phyloP scores from a whole-genome alignment of 2,329 filamentous ascomycete species.

The Dactylellina parvicollis region DNA sequence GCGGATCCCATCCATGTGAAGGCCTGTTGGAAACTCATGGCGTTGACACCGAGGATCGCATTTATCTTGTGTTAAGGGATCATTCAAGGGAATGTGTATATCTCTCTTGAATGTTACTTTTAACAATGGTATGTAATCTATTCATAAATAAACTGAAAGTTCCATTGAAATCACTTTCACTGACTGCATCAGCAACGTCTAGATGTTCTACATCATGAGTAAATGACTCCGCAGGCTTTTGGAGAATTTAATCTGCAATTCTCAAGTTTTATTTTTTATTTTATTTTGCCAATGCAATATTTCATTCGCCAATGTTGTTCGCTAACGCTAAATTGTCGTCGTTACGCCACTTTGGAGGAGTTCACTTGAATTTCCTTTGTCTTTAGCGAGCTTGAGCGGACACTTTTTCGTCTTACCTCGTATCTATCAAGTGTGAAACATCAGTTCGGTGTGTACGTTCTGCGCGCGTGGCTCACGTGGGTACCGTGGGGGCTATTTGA shows the following conservation, averaged over 20 bases:
- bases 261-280: too few species aligned
- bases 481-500: background rate
- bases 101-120: too few species aligned
- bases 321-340: background rate
- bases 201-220: too few species aligned
- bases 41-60: too few species aligned
- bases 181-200: too few species aligned
- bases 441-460: background rate
- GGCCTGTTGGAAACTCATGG: background rate
- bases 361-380: constrained; percentile 16
- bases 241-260: too few species aligned
- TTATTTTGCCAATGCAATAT: background rate
- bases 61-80: too few species aligned
- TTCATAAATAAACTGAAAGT: too few species aligned
- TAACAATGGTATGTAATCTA: too few species aligned
- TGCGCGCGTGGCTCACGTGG: constrained; percentile 15
- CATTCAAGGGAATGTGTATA: too few species aligned
- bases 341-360: constrained; percentile 35
- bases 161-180: too few species aligned
- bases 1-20: constrained; percentile 11
- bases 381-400: constrained; percentile 13
- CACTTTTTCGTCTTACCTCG: constrained; percentile 23
- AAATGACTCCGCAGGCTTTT: too few species aligned
- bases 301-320: background rate
- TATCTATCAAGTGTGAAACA: background rate